phyloP scores from a whole-genome alignment of 306 rosid species.

The Cyclanthera cordifolia region DNA sequence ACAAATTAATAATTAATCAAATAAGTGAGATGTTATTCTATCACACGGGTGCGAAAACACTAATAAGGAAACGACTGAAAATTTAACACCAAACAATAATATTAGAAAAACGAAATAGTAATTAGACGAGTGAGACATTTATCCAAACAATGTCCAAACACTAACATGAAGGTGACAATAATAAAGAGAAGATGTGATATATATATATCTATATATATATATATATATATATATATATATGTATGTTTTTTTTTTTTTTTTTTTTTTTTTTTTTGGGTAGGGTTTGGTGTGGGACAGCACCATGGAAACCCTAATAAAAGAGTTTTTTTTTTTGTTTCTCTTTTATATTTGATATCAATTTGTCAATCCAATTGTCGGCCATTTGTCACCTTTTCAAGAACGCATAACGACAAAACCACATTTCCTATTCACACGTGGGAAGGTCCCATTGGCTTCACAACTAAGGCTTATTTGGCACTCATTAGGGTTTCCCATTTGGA shows the following conservation, averaged over 20 bases:
- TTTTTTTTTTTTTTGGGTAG: background rate
- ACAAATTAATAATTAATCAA: too few relatives aligned
- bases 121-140: too few relatives aligned
- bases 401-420: slow-evolving; percentile 5
- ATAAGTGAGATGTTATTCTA: too few relatives aligned
- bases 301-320: background rate
- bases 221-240: too few relatives aligned
- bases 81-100: too few relatives aligned
- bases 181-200: background rate
- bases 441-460: slow-evolving; percentile 15
- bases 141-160: too few relatives aligned
- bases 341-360: background rate
- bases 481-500: too few relatives aligned
- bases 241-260: background rate
- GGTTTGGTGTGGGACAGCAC: slow-evolving; percentile 1
- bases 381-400: slow-evolving; percentile 17
- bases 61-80: too few relatives aligned
- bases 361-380: slow-evolving; percentile 33
- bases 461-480: background rate
- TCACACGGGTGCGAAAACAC: too few relatives aligned
- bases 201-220: too few relatives aligned
- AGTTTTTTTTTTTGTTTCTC: background rate
- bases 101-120: too few relatives aligned
- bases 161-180: too few relatives aligned
- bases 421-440: slow-evolving; percentile 15